These are phyloP conservation scores for Paralagenidium karlingii DNA, from an alignment of 352 stramenopile genomes.

Conservation along the genomic window DNA sequence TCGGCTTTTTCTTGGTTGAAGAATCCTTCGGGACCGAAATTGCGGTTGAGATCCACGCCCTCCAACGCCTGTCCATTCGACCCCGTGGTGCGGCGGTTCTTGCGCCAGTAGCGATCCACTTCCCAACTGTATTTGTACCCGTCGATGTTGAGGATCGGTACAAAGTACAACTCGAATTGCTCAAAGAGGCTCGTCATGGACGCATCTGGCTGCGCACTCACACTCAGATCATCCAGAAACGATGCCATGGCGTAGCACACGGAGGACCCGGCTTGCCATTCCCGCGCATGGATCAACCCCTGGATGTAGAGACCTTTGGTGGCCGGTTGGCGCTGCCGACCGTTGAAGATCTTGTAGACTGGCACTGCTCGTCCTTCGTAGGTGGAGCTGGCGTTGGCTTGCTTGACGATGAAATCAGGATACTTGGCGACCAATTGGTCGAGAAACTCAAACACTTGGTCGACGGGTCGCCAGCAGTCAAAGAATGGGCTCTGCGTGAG, in stretches of 20 bases:
- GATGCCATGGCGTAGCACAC: constrained; percentile 28
- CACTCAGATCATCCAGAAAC: constrained; percentile 11
- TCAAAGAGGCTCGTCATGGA: constrained; percentile 6
- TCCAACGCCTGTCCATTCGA: constrained; percentile 1
- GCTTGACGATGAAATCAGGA: constrained; percentile 31
- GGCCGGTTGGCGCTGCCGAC: neutral
- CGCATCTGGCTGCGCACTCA: too few species aligned
- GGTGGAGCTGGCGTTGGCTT: constrained; percentile 29
- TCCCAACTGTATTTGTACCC: constrained; percentile 15
- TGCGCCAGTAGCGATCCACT: constrained; percentile 13
- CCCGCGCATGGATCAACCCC: constrained; percentile 14
- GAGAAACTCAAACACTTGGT: constrained; percentile 54
- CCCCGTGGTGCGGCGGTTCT: constrained; percentile 9
- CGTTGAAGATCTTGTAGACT: constrained; percentile 39
- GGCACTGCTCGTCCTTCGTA: constrained; percentile 38
- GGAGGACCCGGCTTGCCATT: constrained; percentile 32
- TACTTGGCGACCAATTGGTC: constrained; percentile 29
- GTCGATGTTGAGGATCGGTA: constrained; percentile 21
- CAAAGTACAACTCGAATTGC: constrained; percentile 13
- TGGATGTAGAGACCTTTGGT: constrained; percentile 9
- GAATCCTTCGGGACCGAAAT: constrained; percentile 9
- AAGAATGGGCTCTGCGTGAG: constrained; percentile 51
- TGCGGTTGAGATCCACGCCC: constrained; percentile 19
- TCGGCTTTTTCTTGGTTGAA: constrained; percentile 4
- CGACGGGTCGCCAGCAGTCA: constrained; percentile 48